Conservation (phyloP, 306 rosid genomes). For the Fragaria nilgerrensis region DNA sequence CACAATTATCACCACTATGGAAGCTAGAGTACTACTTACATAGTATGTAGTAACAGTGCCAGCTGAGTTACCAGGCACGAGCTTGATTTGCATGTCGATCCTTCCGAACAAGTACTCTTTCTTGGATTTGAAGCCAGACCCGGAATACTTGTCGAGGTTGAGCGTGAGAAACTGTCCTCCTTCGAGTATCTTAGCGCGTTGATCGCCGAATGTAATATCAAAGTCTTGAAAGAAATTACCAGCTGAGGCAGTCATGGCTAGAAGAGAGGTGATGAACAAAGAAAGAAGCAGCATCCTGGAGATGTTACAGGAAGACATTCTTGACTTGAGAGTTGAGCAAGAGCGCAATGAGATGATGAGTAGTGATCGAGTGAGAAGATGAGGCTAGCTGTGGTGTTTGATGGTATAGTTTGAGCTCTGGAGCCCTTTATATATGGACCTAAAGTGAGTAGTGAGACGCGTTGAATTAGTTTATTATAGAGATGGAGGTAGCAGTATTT, state of each 20-base stretch:
- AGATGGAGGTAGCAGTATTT: not conserved
- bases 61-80: conserved; percentile 84
- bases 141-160: conserved; percentile 66
- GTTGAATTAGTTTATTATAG: not conserved
- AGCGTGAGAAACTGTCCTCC: conserved; percentile 71
- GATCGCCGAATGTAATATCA: conserved; percentile 63
- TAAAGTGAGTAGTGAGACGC: not conserved
- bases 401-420: not conserved
- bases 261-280: conserved; percentile 7
- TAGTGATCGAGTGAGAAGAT: not conserved
- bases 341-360: not conserved
- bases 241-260: conserved; percentile 30
- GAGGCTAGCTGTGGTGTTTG: not conserved
- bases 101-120: conserved; percentile 60
- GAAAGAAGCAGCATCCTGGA: conserved; percentile 2
- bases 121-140: conserved; percentile 82
- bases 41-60: conserved; percentile 88
- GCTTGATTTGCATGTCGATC: conserved; percentile 76
- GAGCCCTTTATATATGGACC: not conserved
- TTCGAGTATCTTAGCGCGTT: conserved; percentile 50
- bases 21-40: conserved; percentile 37
- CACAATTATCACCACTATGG: not conserved
- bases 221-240: conserved; percentile 62
- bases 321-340: not conserved
- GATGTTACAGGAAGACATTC: conserved; percentile 21